Evolutionary conservation across 305 asterid genomes (phyloP).

Genomic region (Fraxinus albicans): DNA sequence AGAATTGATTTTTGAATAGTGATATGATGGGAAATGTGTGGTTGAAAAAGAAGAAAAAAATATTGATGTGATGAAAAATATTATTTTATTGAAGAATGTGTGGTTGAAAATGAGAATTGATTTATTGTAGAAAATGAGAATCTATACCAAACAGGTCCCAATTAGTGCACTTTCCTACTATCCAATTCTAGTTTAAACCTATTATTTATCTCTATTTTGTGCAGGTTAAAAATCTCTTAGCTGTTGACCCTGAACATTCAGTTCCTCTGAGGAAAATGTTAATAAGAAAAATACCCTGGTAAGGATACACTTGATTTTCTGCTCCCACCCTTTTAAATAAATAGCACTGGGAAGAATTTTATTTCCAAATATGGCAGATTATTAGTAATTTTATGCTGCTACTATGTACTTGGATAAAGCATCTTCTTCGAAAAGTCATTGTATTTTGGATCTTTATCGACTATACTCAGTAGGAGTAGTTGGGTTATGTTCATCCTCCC

Average conservation of each 20-base stretch:
- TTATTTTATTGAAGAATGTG: no score
- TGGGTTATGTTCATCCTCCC: background rate
- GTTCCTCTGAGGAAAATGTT: constrained; percentile 93
- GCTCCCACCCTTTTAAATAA: background rate
- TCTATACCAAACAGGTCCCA: no score
- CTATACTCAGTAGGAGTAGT: background rate
- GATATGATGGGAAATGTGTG: no score
- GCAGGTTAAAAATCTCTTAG: constrained; percentile 93
- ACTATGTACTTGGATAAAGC: background rate
- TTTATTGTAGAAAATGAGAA: no score
- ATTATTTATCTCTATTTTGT: constrained; percentile 5
- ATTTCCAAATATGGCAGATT: background rate
- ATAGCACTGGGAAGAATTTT: background rate
- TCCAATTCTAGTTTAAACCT: background rate
- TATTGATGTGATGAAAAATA: no score
- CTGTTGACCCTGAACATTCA: constrained; percentile 77
- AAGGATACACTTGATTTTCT: constrained; percentile 25
- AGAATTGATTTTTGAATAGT: no score
- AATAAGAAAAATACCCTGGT: constrained; percentile 91
- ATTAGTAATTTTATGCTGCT: background rate
- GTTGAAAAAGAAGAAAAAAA: no score
- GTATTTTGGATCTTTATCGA: background rate
- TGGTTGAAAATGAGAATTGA: no score
- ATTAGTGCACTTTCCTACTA: background rate
- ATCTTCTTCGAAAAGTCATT: background rate